These are phyloP conservation scores for Phytophthora multivora DNA, from an alignment of 352 stramenopile genomes.

Conservation along the genomic window DNA sequence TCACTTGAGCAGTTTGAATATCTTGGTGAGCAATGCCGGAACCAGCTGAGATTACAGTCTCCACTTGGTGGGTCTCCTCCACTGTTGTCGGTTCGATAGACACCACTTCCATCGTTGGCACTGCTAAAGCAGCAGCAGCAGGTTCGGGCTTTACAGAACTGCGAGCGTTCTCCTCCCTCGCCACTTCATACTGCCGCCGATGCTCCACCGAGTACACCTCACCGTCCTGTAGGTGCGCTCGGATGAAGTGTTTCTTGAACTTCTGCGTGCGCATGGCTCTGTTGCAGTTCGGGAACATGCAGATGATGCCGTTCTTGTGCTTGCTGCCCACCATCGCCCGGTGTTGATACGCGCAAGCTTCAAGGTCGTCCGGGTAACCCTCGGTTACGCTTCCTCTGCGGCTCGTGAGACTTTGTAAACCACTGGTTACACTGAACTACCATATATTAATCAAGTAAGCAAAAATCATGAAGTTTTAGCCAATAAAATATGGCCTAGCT, in stretches of 20 bases:
- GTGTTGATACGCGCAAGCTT: conserved; percentile 1
- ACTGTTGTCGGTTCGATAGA: not conserved
- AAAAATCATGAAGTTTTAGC: not conserved
- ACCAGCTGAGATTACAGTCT: conserved; percentile 1
- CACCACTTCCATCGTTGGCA: not conserved
- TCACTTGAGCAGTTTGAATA: conserved; percentile 15
- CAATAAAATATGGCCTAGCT: conserved; percentile 19
- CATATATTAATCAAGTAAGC: not conserved
- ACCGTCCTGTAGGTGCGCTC: conserved; percentile 72
- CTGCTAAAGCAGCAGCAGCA: not conserved
- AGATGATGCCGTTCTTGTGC: conserved; percentile 90
- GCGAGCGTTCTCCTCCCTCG: conserved; percentile 54
- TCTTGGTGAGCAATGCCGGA: conserved; percentile 3
- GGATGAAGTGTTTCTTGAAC: conserved; percentile 87
- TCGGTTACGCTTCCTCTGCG: conserved; percentile 14
- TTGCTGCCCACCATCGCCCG: conserved; percentile 79
- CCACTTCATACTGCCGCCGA: conserved; percentile 77
- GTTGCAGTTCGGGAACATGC: conserved; percentile 77
- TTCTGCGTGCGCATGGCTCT: conserved; percentile 89
- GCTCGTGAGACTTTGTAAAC: conserved; percentile 3
- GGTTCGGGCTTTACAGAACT: conserved; percentile 15
- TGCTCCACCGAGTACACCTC: conserved; percentile 83
- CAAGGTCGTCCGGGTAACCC: conserved; percentile 8
- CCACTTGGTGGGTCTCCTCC: conserved; percentile 7
- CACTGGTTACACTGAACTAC: conserved; percentile 20